These are phyloP conservation scores for Xylaria flabelliformis DNA, from an alignment of 495 filamentous ascomycete genomes.

Conservation along the genomic window DNA sequence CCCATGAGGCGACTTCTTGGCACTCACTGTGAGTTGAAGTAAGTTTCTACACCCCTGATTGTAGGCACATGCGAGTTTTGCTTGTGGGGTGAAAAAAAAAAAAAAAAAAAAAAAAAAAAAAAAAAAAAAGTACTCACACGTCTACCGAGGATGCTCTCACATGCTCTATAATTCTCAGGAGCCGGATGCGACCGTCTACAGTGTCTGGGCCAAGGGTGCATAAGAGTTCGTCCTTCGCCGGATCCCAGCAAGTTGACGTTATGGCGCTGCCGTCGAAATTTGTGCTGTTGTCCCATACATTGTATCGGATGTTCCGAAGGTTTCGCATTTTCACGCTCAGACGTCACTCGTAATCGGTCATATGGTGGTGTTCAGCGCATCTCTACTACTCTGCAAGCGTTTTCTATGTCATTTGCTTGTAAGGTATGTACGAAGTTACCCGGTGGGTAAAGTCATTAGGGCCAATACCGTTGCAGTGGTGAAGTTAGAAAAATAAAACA, in stretches of 20 bases:
- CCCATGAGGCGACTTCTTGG: constrained; percentile 79
- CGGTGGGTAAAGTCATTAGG: constrained; percentile 16
- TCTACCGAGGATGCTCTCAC: constrained; percentile 43
- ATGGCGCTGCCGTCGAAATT: constrained; percentile 48
- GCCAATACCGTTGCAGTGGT: not conserved
- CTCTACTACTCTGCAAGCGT: not conserved
- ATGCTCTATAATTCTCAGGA: constrained; percentile 60
- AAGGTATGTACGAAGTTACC: not conserved
- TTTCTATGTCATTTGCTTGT: constrained; percentile 16
- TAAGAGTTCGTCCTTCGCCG: constrained; percentile 69
- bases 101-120: too few relatives aligned
- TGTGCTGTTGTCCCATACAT: constrained; percentile 60
- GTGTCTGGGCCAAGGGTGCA: constrained; percentile 77
- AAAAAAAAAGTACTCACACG: constrained; percentile 59
- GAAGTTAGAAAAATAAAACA: constrained; percentile 1
- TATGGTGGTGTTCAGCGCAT: constrained; percentile 20
- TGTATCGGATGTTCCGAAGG: constrained; percentile 72
- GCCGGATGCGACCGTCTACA: constrained; percentile 66
- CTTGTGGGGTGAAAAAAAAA: too few relatives aligned
- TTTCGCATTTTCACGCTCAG: constrained; percentile 70
- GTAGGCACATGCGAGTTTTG: not conserved
- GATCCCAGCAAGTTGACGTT: constrained; percentile 80
- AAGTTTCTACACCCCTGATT: constrained; percentile 11
- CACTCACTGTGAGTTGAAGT: constrained; percentile 40
- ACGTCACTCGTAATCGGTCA: not conserved